Base-by-base conservation (phyloP, 345 rosid species). In the Sapria himalayana region DNA sequence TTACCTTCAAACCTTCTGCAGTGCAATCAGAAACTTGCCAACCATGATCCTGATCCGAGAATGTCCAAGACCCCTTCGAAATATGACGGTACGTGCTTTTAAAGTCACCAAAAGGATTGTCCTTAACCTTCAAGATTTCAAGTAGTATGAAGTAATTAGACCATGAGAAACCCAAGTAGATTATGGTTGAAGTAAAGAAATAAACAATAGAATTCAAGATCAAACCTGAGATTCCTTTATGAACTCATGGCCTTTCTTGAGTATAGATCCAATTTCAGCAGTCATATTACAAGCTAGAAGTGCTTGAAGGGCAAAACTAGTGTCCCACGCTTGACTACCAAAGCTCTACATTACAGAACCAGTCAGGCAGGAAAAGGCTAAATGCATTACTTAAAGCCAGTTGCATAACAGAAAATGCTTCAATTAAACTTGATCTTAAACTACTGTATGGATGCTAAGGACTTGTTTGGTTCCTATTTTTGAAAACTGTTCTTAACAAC, bases 291-390 rank as follows among this genome's bases (percentile, higher is more conserved):
- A 47, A n/a, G 92, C 69, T 40, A 86, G 48, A 53, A 86, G 43
- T 15, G 92, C 94, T 59, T 81, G 94, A 45, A 81, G 49, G 0
- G 89, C 72, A 33, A 78, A 67, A 31, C 62, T 72, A 1, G 89
- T 51, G 45, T 86, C 92, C 94, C 94, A 86, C 16, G 51, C 45
- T 45, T 81, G 97, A 47, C 92, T 78, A 25, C 89, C 92, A 24
- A 78, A 73, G 47, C 79, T 72, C 92, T 85, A 62, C 51, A 35
- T 5, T 18, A 20, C 32, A n/a, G n/a, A n/a, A n/a, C n/a, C n/a
- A n/a, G n/a, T n/a, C n/a, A n/a, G n/a, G n/a, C n/a, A n/a, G n/a
- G n/a, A n/a, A n/a, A n/a, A n/a, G n/a, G n/a, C n/a, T n/a, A n/a
- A n/a, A n/a, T n/a, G n/a, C n/a, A n/a, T n/a, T n/a, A n/a, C n/a